Evolutionary conservation across 1,284 basidiomycete species (phyloP), one percentile per base, ranked within the genome.

Genomic region (Apiotrichum gracile): DNA sequence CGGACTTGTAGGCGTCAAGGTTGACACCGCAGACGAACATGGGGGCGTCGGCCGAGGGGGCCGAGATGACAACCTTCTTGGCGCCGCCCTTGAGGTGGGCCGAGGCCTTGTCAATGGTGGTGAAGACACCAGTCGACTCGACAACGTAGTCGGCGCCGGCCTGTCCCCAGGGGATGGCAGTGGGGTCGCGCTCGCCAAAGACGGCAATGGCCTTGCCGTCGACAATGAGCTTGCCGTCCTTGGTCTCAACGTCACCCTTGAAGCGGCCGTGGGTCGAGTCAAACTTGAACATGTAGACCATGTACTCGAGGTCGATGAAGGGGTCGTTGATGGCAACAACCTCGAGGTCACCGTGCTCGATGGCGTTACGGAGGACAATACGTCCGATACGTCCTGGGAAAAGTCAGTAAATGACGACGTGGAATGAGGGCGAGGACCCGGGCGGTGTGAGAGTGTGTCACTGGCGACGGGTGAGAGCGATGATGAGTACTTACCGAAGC

Each of bases 281-380:
- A 77, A 87, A 97, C 83, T 97, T 97, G 89, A 97, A 96, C 93
- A 98, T 96, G 86, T 98, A 97, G 75, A 91, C 91, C 91, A 94
- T 93, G 84, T 96, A 96, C 12, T 87, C 84, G 65, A 94, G 86
- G 76, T 91, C 86, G 69, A 96, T 94, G 86, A 96, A 97, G 58
- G 91, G 91, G 79, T 93, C 89, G 81, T 93, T 93, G 67, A 94
- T 78, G 54, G 90, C 89, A 35, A 91, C 85, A 69, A 96, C 83
- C 16, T 91, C 80, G 70, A 93, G 82, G 53, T 86, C 85, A 55
- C 80, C 77, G 73, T 85, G 79, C 66, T 85, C 79, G 67, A 97
- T 81, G 53, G 91, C 91, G 82, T 97, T 97, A 72, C 70, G 88
- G 78, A 90, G 82, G 65, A 98, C 96, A 75, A 98, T 96, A 78